Evolutionary conservation across 2,329 filamentous ascomycete genomes (phyloP).

Genomic region (Alternaria postmessia): DNA sequence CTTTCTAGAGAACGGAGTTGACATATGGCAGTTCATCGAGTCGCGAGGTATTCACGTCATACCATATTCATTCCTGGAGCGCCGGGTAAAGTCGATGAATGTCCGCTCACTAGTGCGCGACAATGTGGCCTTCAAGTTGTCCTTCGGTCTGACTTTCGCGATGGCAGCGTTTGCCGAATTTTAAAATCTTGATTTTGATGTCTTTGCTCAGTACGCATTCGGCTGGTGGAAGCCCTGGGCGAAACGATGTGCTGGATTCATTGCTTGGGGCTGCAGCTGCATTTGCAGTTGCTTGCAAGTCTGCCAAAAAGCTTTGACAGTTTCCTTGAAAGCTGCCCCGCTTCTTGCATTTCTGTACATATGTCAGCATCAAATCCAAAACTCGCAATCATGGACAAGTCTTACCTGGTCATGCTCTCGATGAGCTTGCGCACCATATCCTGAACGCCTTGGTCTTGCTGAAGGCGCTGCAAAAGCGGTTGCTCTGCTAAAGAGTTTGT

Average conservation of each 20-base stretch:
- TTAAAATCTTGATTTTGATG: conserved; percentile 34
- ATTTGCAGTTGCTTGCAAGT: conserved; percentile 49
- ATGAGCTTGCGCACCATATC: conserved; percentile 46
- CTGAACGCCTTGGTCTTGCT: conserved; percentile 39
- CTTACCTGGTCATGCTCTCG: conserved; percentile 45
- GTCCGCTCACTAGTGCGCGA: conserved; percentile 62
- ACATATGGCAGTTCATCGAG: conserved; percentile 56
- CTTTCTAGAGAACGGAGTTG: conserved; percentile 16
- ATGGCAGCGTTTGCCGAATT: conserved; percentile 71
- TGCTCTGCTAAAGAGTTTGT: conserved; percentile 40
- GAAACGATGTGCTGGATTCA: conserved; percentile 40
- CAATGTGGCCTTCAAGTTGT: conserved; percentile 70
- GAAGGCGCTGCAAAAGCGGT: conserved; percentile 39
- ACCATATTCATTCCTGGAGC: conserved; percentile 59
- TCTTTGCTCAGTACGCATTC: conserved; percentile 10
- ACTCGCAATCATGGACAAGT: not conserved
- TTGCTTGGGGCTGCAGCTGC: conserved; percentile 43
- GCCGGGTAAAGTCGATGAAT: conserved; percentile 60
- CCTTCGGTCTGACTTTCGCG: conserved; percentile 77
- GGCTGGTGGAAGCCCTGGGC: conserved; percentile 16
- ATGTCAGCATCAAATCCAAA: conserved; percentile 24
- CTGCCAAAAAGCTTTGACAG: conserved; percentile 47
- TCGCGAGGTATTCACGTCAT: conserved; percentile 61
- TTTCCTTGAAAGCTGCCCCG: conserved; percentile 45
- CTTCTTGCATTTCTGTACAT: conserved; percentile 47